Conservation (phyloP, 1,284 basidiomycete genomes). For the Papiliotrema laurentii region DNA sequence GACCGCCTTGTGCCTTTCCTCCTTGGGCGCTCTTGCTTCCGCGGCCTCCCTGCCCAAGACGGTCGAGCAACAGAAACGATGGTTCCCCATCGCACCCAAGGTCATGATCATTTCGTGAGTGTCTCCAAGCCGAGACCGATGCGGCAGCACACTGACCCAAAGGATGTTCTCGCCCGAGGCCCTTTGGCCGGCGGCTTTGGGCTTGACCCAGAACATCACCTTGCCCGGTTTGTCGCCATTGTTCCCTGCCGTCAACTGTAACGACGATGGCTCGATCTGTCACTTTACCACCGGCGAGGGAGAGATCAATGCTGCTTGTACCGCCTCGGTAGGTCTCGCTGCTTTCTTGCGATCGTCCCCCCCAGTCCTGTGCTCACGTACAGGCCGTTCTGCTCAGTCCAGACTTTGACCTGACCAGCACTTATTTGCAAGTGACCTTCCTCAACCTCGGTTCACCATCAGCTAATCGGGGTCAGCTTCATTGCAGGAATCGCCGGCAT, state of each 20-base stretch:
- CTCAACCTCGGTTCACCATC: too few relatives aligned
- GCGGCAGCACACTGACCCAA: not conserved
- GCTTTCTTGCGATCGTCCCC: not conserved
- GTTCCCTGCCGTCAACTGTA: constrained; percentile 52
- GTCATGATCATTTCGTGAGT: constrained; percentile 33
- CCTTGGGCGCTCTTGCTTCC: constrained; percentile 4
- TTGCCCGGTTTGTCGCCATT: constrained; percentile 51
- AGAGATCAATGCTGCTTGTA: constrained; percentile 55
- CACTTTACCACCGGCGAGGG: constrained; percentile 44
- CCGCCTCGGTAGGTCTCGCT: constrained; percentile 28
- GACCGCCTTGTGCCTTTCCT: too few relatives aligned
- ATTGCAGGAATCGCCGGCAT: constrained; percentile 54
- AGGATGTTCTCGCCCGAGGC: constrained; percentile 45
- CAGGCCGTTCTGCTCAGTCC: constrained; percentile 45
- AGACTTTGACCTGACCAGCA: constrained; percentile 50
- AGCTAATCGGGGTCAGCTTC: constrained; percentile 14
- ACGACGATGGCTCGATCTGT: constrained; percentile 47
- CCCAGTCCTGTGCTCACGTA: not conserved
- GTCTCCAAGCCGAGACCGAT: not conserved
- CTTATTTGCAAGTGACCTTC: constrained; percentile 49
- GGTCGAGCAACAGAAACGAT: constrained; percentile 8
- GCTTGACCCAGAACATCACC: constrained; percentile 47
- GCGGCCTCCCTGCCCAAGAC: not conserved
- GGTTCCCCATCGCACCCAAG: constrained; percentile 26
- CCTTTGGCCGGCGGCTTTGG: constrained; percentile 36